phyloP scores from a whole-genome alignment of 139 green algal genomes.

The Bryopsis sp. region DNA sequence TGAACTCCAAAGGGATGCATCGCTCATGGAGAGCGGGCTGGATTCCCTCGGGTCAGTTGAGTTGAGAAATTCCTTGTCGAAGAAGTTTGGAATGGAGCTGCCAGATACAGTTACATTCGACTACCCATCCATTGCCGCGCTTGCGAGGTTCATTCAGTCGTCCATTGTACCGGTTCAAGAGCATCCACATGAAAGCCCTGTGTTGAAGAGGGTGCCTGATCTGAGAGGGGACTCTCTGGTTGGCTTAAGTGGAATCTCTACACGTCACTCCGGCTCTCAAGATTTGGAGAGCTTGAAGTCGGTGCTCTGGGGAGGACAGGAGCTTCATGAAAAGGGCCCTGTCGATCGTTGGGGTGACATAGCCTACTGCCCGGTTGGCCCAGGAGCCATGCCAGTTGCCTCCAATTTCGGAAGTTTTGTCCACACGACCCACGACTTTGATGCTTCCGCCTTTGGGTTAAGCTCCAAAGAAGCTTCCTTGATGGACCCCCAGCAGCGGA shows the following conservation, averaged over 20 bases:
- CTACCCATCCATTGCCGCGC: slow-evolving; percentile 46
- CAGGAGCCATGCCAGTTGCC: slow-evolving; percentile 14
- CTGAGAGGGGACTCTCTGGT: neutral
- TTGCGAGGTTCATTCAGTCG: slow-evolving; percentile 23
- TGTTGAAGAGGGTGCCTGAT: neutral
- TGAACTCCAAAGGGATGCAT: slow-evolving; percentile 28
- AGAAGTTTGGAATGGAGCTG: slow-evolving; percentile 46
- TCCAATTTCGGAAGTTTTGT: slow-evolving; percentile 61
- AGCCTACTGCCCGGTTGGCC: slow-evolving; percentile 10
- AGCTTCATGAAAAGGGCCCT: slow-evolving; percentile 55
- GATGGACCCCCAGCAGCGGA: slow-evolving; percentile 73
- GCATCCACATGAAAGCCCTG: neutral
- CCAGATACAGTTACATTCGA: slow-evolving; percentile 72
- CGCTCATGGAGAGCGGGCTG: slow-evolving; percentile 62
- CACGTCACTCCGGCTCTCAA: slow-evolving; percentile 31
- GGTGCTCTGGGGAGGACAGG: slow-evolving; percentile 21
- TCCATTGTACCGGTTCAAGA: neutral
- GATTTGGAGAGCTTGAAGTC: slow-evolving; percentile 28
- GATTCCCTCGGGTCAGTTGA: slow-evolving; percentile 68
- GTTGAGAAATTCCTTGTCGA: slow-evolving; percentile 60
- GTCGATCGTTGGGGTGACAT: slow-evolving; percentile 55
- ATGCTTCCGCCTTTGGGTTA: slow-evolving; percentile 52
- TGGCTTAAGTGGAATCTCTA: slow-evolving; percentile 28
- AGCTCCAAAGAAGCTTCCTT: slow-evolving; percentile 38
- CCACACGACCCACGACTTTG: slow-evolving; percentile 48